A percentile compares a stretch with the other conserved stretches of the same genome.
These are phyloP conservation scores for Tricladium varicosporioides DNA, from an alignment of 2,329 filamentous ascomycete species.

Conservation along the genomic window DNA sequence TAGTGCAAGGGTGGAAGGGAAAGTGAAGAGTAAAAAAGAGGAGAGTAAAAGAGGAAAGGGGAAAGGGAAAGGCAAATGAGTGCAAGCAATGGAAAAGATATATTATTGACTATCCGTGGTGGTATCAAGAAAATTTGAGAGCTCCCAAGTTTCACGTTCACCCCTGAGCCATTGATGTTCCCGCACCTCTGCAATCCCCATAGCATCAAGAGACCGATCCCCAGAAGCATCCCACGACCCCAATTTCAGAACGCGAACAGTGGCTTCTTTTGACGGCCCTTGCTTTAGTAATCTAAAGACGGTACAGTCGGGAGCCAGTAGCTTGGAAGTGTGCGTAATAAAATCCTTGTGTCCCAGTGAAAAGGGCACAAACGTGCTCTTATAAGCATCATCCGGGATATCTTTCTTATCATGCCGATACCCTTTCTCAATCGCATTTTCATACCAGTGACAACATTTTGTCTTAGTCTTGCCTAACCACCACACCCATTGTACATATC, in stretches of 20 bases:
- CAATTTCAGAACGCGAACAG: not conserved
- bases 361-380: not conserved
- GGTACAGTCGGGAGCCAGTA: not conserved
- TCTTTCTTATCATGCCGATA: not conserved
- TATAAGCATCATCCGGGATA: not conserved
- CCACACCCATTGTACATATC: constrained; percentile 5
- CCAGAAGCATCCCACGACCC: not conserved
- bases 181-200: not conserved
- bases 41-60: not conserved
- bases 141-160: not conserved
- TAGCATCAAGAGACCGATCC: not conserved
- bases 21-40: not conserved
- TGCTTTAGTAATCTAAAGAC: not conserved
- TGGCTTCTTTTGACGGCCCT: not conserved
- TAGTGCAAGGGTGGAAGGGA: not conserved
- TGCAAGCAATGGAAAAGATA: not conserved
- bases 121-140: not conserved
- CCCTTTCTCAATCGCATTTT: constrained; percentile 1
- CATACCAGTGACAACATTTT: not conserved
- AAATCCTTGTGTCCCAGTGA: not conserved
- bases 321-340: not conserved
- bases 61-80: not conserved
- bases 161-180: not conserved
- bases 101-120: not conserved
- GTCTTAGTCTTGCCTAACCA: constrained; percentile 4